A percentile compares a stretch with the other conserved stretches of the same genome.
Evolutionary conservation across 768 basidiomycete species (phyloP).

Genomic region (Boletus insuetus): DNA sequence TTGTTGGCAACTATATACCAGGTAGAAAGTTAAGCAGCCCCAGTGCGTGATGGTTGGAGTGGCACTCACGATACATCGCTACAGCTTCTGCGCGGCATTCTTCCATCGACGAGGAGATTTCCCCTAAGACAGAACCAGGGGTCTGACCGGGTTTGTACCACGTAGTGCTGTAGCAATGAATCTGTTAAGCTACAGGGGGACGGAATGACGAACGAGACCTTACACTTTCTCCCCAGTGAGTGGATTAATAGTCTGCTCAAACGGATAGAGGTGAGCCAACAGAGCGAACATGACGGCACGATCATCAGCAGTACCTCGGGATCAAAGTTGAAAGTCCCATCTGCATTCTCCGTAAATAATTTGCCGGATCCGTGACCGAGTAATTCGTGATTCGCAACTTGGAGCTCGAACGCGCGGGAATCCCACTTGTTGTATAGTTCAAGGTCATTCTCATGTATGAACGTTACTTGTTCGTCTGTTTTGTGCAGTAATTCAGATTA

Average conservation of each 20-base stretch:
- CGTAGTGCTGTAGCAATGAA: constrained; percentile 46
- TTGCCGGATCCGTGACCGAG: constrained; percentile 87
- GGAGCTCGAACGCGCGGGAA: constrained; percentile 74
- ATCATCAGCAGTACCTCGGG: constrained; percentile 48
- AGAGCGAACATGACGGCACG: not conserved
- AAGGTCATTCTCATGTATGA: constrained; percentile 77
- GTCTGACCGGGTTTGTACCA: constrained; percentile 92
- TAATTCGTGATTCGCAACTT: constrained; percentile 88
- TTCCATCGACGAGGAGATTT: constrained; percentile 88
- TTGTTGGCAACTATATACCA: constrained; percentile 62
- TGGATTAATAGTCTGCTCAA: constrained; percentile 70
- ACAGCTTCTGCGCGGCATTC: constrained; percentile 92
- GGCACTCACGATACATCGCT: constrained; percentile 66
- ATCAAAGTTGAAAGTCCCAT: constrained; percentile 84
- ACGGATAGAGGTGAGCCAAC: not conserved
- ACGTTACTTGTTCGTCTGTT: constrained; percentile 73
- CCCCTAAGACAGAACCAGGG: constrained; percentile 76
- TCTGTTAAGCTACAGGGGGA: not conserved
- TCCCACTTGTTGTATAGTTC: constrained; percentile 78
- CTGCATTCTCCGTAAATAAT: constrained; percentile 69
- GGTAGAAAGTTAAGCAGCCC: not conserved
- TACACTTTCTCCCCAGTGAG: constrained; percentile 76
- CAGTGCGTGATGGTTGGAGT: not conserved
- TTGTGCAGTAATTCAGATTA: not conserved
- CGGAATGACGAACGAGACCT: constrained; percentile 16